Percentiles rank a stretch among this genome's conserved stretches.
Conservation (phyloP, 2,329 filamentous ascomycete species). For the Fusarium sterilihyphosum region DNA sequence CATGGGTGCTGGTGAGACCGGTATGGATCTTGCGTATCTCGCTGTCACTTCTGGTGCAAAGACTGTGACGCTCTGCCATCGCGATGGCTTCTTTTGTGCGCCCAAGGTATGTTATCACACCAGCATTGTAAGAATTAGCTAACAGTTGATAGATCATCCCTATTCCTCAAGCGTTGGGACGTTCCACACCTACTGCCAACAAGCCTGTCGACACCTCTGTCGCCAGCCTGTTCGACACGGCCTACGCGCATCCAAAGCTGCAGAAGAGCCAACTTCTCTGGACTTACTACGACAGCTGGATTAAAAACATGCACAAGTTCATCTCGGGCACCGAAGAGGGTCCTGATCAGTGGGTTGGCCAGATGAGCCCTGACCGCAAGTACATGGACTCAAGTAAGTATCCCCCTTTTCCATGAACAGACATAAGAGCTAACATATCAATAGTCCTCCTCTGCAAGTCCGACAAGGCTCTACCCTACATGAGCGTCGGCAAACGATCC, state of each 20-base stretch:
- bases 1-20: constrained; percentile 58
- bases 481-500: constrained; percentile 50
- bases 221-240: constrained; percentile 61
- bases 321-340: constrained; percentile 58
- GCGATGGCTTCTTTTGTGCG: constrained; percentile 57
- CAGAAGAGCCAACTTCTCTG: constrained; percentile 56
- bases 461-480: constrained; percentile 54
- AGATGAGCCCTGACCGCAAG: constrained; percentile 51
- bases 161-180: constrained; percentile 24
- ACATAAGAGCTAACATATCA: neutral
- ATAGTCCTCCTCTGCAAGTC: constrained; percentile 58
- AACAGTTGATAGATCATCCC: constrained; percentile 40
- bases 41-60: constrained; percentile 55
- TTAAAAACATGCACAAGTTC: constrained; percentile 54
- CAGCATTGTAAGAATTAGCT: fast-evolving
- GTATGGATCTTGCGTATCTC: constrained; percentile 56
- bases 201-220: constrained; percentile 59
- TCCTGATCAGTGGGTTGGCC: constrained; percentile 59
- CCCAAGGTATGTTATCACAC: constrained; percentile 49
- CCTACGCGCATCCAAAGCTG: constrained; percentile 59
- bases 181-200: constrained; percentile 39
- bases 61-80: constrained; percentile 56
- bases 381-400: constrained; percentile 48
- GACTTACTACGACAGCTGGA: constrained; percentile 58
- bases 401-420: neutral